Percentiles rank a stretch among this genome's conserved stretches.
Conservation (phyloP, 169 alveolate genomes). For the Pseudocohnilembus persalinus region DNA sequence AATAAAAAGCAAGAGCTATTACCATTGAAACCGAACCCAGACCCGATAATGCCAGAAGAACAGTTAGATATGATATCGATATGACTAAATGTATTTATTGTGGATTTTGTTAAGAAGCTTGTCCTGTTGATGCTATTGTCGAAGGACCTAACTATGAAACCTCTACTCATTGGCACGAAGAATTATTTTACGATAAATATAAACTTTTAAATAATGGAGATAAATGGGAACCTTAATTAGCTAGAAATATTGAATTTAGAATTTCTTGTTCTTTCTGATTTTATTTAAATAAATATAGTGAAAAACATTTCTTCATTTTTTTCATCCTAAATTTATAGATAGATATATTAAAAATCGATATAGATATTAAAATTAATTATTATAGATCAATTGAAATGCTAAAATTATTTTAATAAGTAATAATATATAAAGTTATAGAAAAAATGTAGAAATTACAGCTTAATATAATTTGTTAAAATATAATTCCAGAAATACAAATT, state of each 20-base stretch:
- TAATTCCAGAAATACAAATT: no score
- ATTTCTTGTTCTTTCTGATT: slow-evolving; percentile 23
- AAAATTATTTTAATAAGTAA: no score
- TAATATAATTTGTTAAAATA: no score
- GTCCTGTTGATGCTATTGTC: slow-evolving; percentile 88
- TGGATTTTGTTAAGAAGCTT: slow-evolving; percentile 82
- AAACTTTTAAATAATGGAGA: slow-evolving; percentile 79
- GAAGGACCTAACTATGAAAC: slow-evolving; percentile 73
- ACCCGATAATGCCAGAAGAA: slow-evolving; percentile 78
- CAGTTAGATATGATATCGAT: slow-evolving; percentile 80
- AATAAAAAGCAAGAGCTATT: slow-evolving; percentile 71
- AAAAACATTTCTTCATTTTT: not conserved
- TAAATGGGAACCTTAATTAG: slow-evolving; percentile 82
- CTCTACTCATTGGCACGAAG: slow-evolving; percentile 59
- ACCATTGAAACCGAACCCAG: slow-evolving; percentile 82
- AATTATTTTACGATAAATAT: slow-evolving; percentile 64
- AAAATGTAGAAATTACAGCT: no score
- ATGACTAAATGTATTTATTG: slow-evolving; percentile 82
- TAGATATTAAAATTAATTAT: no score
- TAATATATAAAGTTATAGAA: no score
- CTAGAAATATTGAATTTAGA: slow-evolving; percentile 75
- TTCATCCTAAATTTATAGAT: no score
- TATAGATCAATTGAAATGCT: not conserved
- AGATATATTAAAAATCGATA: no score
- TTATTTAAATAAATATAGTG: not conserved